Percentiles rank a stretch among this genome's conserved stretches.
These are phyloP conservation scores for Halteria grandinella DNA, from an alignment of 73 alveolate genomes.

Conservation along the genomic window DNA sequence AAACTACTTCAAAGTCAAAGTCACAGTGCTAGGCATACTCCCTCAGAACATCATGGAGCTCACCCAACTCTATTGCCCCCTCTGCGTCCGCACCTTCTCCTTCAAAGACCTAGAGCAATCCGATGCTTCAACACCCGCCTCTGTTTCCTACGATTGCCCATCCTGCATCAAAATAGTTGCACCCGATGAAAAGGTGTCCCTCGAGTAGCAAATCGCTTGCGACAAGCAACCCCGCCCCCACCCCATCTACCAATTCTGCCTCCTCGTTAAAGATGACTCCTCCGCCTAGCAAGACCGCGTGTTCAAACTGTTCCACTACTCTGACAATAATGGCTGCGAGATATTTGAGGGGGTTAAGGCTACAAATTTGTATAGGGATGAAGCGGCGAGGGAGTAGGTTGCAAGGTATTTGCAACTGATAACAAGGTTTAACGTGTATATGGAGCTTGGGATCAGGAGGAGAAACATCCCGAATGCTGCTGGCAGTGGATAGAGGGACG, in stretches of 20 bases:
- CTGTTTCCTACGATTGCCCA: no score
- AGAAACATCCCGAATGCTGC: not conserved
- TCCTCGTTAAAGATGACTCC: conserved; percentile 34
- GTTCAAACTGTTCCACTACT: conserved; percentile 14
- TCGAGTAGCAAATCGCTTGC: no score
- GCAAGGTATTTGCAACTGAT: conserved; percentile 12
- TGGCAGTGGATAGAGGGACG: not conserved
- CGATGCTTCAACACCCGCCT: no score
- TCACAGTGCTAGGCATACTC: conserved; percentile 8
- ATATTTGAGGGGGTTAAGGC: conserved; percentile 25
- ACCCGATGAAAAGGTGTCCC: no score
- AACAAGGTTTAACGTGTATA: conserved; percentile 16
- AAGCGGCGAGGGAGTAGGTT: conserved; percentile 4
- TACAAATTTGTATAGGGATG: conserved; percentile 30
- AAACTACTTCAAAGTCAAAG: conserved; percentile 2
- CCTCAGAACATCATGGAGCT: conserved; percentile 19
- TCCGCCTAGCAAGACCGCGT: conserved; percentile 1
- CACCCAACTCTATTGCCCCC: conserved; percentile 25
- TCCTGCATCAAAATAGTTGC: no score
- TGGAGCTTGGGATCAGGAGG: conserved; percentile 9
- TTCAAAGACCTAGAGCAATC: conserved; percentile 15
- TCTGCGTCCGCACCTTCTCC: conserved; percentile 11
- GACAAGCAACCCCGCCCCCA: no score
- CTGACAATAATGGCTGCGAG: conserved; percentile 28
- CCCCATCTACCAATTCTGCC: conserved; percentile 22